A percentile compares a stretch with the other conserved stretches of the same genome.
These are phyloP conservation scores for Euphorbia schlechtendalii DNA, from an alignment of 441 rosid species.

Conservation along the genomic window DNA sequence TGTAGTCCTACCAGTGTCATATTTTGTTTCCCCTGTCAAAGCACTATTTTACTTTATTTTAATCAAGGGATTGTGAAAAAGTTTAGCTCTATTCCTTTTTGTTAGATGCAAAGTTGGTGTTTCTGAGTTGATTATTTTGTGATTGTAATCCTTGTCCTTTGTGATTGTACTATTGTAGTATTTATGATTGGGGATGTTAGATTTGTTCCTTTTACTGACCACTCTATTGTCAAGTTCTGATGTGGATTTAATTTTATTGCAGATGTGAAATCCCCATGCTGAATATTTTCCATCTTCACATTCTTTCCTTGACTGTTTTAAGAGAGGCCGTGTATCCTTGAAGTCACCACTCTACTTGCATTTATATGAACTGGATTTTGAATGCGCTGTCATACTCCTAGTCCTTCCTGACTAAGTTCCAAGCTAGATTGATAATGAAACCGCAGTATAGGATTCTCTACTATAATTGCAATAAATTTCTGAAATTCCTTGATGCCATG, in stretches of 20 bases:
- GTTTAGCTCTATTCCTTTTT: neutral
- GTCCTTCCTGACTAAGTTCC: neutral
- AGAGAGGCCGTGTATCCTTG: constrained; percentile 82
- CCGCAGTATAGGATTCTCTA: neutral
- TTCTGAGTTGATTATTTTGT: neutral
- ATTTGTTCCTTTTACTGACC: constrained; percentile 6
- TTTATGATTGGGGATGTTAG: neutral
- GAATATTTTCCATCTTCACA: constrained; percentile 52
- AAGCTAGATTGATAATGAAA: neutral
- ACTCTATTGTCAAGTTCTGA: constrained; percentile 19
- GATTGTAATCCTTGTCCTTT: constrained; percentile 1
- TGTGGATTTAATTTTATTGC: constrained; percentile 32
- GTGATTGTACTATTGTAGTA: neutral
- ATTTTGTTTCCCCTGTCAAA: neutral
- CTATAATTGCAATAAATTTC: neutral
- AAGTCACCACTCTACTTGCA: neutral
- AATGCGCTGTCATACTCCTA: neutral
- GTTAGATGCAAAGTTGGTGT: neutral
- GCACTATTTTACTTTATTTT: constrained; percentile 5
- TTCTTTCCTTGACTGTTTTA: constrained; percentile 61
- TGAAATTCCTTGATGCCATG: neutral
- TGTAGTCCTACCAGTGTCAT: neutral
- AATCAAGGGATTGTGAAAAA: neutral
- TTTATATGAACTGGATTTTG: constrained; percentile 1
- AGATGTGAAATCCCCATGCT: constrained; percentile 44